Evolutionary conservation across 2,329 filamentous ascomycete genomes (phyloP), one percentile per base, ranked within the genome.

Genomic region (Lasiodiplodia citricola): DNA sequence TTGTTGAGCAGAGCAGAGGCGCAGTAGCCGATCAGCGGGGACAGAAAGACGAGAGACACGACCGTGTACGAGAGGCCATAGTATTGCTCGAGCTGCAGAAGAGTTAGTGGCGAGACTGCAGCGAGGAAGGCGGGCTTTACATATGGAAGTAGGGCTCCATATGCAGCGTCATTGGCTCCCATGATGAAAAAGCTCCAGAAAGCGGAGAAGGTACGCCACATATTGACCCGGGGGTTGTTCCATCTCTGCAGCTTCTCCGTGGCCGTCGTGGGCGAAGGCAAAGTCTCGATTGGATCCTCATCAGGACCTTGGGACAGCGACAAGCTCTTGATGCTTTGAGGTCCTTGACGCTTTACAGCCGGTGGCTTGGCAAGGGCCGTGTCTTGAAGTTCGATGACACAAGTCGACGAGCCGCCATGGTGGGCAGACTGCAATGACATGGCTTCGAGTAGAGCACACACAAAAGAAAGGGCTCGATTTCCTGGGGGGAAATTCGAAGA

Each of bases 161-260:
- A 84, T 28, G 87, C 87, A 11, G 86, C 90, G 79, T 93, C 91
- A 73, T 91, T 91, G 80, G 90, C 85, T 7, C 91, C 91, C 82
- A 91, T 87, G 38, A 91, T 82, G 23, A 89, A 80, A 71, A 92
- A 88, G 5, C 85, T 84, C 78, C 86, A 87, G 73, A 90, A 87
- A 3, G 88, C 85, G 0, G 87, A 83, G 44, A 87, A 77, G 56
- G 87, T 87, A 50, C 89, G 86, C 72, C 82, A 88, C 4, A 87
- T 79, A 75, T 90, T 92, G 52, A 83, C 81, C 10, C 80, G 77
- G 0, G 90, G 85, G n/a, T 81, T 79, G 73, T 92, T 92, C 91
- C 91, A 93, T 77, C 77, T 81, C 73, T 91, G 86, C 18, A 82
- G 73, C 67, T 81, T 79, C 37, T 77, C 77, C 5, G 79, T 73